Evolutionary conservation across 352 stramenopile genomes (phyloP).

Genomic region (Elongisporangium senticosum): DNA sequence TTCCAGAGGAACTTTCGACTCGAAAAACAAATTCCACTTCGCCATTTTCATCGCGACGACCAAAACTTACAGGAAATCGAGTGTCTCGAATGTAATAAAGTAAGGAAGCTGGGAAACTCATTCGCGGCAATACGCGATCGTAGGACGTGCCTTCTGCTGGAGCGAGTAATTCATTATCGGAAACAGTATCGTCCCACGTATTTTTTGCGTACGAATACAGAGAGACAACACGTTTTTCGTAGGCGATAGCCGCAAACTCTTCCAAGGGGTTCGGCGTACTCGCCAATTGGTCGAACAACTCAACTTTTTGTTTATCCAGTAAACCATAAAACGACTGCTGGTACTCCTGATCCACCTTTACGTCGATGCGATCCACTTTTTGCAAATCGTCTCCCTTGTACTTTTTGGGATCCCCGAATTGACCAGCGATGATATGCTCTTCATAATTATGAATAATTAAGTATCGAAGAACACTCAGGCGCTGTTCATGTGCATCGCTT

Average conservation of each 20-base stretch:
- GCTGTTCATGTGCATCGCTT: slow-evolving; percentile 9
- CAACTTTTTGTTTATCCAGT: slow-evolving; percentile 36
- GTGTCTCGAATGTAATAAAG: slow-evolving; percentile 74
- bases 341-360: slow-evolving; percentile 46
- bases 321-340: slow-evolving; percentile 28
- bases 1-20: slow-evolving; percentile 37
- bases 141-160: too few relatives aligned
- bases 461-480: slow-evolving; percentile 51
- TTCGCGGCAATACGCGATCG: slow-evolving; percentile 19
- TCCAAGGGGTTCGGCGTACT: slow-evolving; percentile 17
- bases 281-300: slow-evolving; percentile 52
- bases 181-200: too few relatives aligned
- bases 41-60: slow-evolving; percentile 22
- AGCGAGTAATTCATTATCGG: too few relatives aligned
- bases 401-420: slow-evolving; percentile 22
- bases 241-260: slow-evolving; percentile 56
- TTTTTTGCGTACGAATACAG: slow-evolving; percentile 35
- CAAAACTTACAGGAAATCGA: slow-evolving; percentile 71
- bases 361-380: slow-evolving; percentile 41
- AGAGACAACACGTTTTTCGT: slow-evolving; percentile 46
- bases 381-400: slow-evolving; percentile 27
- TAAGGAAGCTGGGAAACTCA: slow-evolving; percentile 69
- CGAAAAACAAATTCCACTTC: slow-evolving; percentile 44
- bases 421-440: slow-evolving; percentile 56
- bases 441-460: slow-evolving; percentile 75